Evolutionary conservation across 2,329 filamentous ascomycete species (phyloP), one percentile per base, ranked within the genome.

Genomic region (Seiridium unicorne): DNA sequence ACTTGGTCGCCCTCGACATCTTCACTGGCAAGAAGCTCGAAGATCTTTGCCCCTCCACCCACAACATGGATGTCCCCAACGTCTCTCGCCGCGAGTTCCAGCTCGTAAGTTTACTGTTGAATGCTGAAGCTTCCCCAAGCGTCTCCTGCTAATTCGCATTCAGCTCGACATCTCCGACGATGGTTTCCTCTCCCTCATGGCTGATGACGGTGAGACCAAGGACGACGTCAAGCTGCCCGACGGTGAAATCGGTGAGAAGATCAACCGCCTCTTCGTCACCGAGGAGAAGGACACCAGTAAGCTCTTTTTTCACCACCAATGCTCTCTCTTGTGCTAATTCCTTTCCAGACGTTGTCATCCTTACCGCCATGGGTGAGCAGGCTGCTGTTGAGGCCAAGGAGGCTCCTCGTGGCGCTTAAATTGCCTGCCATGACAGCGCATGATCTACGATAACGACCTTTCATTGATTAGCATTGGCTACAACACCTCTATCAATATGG

Each of bases 1-100:
- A 99, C 84, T 84, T 99, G 73, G 90, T 97, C 75, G 95, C 93
- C 77, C 88, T 96, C 79, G 95, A 99, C 80, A 98, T 99, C 85
- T 99, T 99, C 90, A 99, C 93, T 69, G 86, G 86, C 88, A 99
- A 97, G 92, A 99, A 99, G 89, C 87, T 97, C 70, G 95, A 99
- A 86, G 96, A 99, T 84, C 89, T 99, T 66, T 97, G 89, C 81
- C 95, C 95, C 72, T 99, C 95, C 77, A 99, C 95, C 85, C 88
- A 90, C 85, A 90, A 96, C 87, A 96, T 96, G 92, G 92, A 99
- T 75, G 95, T 99, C 71, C 96, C 96, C 81, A 90, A 95, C 82
- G 94, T 98, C 81, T 78, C 77, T 72, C 93, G 94, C 75, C 86
- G 85, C 80, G 94, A 97, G 85, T 96, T 91, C 86, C 90, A 95